Evolutionary conservation across 2,329 filamentous ascomycete genomes (phyloP), one percentile per base, ranked within the genome.

Genomic region (Drechmeria coniospora): DNA sequence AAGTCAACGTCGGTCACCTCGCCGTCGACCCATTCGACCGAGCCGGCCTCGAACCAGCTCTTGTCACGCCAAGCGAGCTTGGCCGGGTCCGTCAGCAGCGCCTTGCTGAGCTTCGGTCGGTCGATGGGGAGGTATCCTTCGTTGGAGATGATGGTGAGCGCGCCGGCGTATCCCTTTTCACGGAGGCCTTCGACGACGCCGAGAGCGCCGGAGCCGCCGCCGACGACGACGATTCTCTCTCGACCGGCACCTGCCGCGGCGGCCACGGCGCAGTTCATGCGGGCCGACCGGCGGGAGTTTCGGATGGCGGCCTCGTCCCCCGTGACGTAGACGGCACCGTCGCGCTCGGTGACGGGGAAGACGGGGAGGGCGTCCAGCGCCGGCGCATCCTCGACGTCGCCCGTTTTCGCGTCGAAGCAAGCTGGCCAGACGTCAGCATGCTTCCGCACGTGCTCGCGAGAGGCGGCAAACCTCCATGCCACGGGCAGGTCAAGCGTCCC

Each of bases 361-460:
- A 77, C 76, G 25, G 79, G 69, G 15, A 98, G 60, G n/a, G 80
- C 67, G 44, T 95, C 83, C 15, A 92, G 69, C 2, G 82, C 90
- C 0, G 90, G 90, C 1, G 87, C 86, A 47, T 95, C 83, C 56
- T 98, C 90, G 33, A 95, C 80, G 43, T 98, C 90, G 29, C 90
- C 90, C 5, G 79, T 92, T 31, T 68, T 67, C 36, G 82, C 73
- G 36, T 83, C 90, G 59, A 94, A 98, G 62, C 90, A 98, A 32
- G 90, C 90, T 86, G 8, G 19, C 3, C 20, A 25, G 13, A 26
- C 4, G 30, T 37, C 19, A 38, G 28, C 13, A 23, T 16, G 11
- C 26, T 14, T 8, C 6, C 15, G 6, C 4, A n/a, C n/a, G 15
- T 4, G n/a, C 25, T 8, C 18, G n/a, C 10, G 11, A 16, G 12